phyloP scores from a whole-genome alignment of 306 rosid species.

The Bauhinia variegata region DNA sequence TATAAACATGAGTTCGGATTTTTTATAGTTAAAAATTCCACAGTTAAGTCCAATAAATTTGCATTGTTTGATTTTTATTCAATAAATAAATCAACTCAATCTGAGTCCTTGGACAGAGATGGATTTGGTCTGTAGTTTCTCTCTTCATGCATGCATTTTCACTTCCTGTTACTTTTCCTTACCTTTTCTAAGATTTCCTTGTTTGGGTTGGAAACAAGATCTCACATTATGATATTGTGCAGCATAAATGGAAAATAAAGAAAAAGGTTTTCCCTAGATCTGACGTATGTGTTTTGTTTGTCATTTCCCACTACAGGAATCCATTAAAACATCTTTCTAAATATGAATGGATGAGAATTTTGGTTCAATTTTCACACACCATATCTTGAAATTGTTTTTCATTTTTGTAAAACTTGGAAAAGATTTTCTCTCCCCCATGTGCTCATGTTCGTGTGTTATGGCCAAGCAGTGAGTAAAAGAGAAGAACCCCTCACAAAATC shows the following conservation, averaged over 20 bases:
- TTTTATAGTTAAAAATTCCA: too few species aligned
- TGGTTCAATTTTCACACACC: constrained; percentile 16
- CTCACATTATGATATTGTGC: neutral
- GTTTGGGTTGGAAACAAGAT: too few species aligned
- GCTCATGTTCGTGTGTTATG: constrained; percentile 40
- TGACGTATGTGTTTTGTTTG: constrained; percentile 28
- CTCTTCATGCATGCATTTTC: constrained; percentile 16
- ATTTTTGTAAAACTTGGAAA: too few species aligned
- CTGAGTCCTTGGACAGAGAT: too few species aligned
- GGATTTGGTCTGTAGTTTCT: too few species aligned
- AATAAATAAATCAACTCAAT: too few species aligned
- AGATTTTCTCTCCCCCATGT: constrained; percentile 51
- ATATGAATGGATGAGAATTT: constrained; percentile 50
- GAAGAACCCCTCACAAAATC: constrained; percentile 48
- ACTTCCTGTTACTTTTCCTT: neutral
- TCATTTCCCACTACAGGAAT: constrained; percentile 21
- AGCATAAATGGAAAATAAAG: constrained; percentile 19
- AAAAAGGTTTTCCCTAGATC: too few species aligned
- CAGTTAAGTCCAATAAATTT: too few species aligned
- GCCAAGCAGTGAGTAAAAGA: constrained; percentile 44
- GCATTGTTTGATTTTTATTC: too few species aligned
- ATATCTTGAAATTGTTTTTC: too few species aligned
- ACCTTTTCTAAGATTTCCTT: constrained; percentile 7
- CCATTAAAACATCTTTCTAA: neutral
- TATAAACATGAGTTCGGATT: too few species aligned